Conservation (phyloP, 2,329 filamentous ascomycete species). For the Fusarium ramigenum region DNA sequence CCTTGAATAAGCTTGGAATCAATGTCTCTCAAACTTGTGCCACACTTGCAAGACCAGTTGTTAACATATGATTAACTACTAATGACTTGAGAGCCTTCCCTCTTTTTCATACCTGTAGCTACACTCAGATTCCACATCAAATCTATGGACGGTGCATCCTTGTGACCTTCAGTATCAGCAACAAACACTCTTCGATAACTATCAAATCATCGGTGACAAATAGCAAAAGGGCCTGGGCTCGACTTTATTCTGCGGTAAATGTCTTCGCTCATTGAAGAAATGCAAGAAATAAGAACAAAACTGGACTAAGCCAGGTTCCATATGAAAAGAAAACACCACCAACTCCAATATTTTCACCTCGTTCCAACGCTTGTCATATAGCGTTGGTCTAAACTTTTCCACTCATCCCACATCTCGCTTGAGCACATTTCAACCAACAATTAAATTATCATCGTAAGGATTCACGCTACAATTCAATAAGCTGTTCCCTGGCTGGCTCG, state of each 20-base stretch:
- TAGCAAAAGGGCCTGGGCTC: constrained; percentile 37
- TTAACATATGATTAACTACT: background rate
- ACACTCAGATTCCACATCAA: background rate
- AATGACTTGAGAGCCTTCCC: background rate
- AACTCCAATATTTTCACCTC: constrained; percentile 36
- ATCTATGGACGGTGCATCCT: background rate
- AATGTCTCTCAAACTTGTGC: background rate
- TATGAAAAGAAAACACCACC: constrained; percentile 29
- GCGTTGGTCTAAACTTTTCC: constrained; percentile 33
- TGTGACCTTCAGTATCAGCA: background rate
- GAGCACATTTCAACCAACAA: constrained; percentile 14
- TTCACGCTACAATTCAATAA: constrained; percentile 31
- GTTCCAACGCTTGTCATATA: constrained; percentile 20
- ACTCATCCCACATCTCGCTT: constrained; percentile 25
- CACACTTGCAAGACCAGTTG: background rate
- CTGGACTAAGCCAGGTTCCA: background rate
- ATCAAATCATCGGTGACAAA: constrained; percentile 4
- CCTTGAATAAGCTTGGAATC: background rate
- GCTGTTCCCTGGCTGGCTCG: constrained; percentile 32
- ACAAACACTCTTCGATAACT: background rate
- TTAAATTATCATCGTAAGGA: background rate
- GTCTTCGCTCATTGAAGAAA: constrained; percentile 24
- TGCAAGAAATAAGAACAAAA: constrained; percentile 12
- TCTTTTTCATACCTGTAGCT: background rate
- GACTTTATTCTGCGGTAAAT: constrained; percentile 27